A percentile compares a stretch with the other conserved stretches of the same genome.
phyloP scores from a whole-genome alignment of 2,329 filamentous ascomycete genomes.

The Podosphaera fusca region DNA sequence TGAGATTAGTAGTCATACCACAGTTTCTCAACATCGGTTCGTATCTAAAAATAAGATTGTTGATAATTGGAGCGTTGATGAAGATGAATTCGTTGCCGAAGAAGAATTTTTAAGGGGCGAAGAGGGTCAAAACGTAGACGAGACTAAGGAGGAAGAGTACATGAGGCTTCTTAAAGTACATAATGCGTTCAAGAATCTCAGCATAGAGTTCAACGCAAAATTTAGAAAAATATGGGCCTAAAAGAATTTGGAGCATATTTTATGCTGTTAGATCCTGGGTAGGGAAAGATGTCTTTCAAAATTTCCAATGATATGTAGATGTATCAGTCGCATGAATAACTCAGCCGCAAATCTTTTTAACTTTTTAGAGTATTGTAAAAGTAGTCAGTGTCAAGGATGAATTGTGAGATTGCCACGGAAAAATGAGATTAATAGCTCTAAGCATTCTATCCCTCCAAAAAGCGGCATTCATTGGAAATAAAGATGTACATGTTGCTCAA shows the following conservation, averaged over 20 bases:
- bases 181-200: slow-evolving; percentile 32
- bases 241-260: background rate
- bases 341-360: too few relatives aligned
- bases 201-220: slow-evolving; percentile 37
- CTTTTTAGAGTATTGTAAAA: too few relatives aligned
- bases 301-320: too few relatives aligned
- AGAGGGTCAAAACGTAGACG: slow-evolving; percentile 15
- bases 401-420: too few relatives aligned
- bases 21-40: slow-evolving; percentile 1
- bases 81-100: slow-evolving; percentile 18
- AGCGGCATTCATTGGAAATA: too few relatives aligned
- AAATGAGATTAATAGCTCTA: too few relatives aligned
- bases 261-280: background rate
- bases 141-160: slow-evolving; percentile 18
- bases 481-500: too few relatives aligned
- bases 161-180: slow-evolving; percentile 30
- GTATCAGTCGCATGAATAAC: too few relatives aligned
- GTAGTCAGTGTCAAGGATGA: too few relatives aligned
- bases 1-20: background rate
- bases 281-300: too few relatives aligned
- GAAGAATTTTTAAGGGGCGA: slow-evolving; percentile 15
- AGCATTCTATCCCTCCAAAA: too few relatives aligned
- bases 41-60: slow-evolving; percentile 18
- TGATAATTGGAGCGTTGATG: slow-evolving; percentile 26
- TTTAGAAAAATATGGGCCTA: slow-evolving; percentile 21